Evolutionary conservation across 192 early-diverging fungal species (phyloP).

Genomic region (Backusella parvicylindrica): DNA sequence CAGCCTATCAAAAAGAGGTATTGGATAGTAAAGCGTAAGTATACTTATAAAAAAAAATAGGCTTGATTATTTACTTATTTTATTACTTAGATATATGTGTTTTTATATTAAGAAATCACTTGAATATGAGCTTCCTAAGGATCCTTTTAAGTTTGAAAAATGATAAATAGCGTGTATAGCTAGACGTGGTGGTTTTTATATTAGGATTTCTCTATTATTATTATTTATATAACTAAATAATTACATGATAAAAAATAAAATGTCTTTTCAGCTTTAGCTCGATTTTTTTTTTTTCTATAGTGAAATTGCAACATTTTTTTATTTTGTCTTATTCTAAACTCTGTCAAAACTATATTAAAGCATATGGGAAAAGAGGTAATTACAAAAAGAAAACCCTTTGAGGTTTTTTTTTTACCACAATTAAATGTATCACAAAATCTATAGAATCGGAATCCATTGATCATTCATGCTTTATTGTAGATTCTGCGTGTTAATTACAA

Average conservation of each 20-base stretch:
- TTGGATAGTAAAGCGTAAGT: conserved; percentile 67
- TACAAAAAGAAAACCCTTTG: background rate
- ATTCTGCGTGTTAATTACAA: background rate
- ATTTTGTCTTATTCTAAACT: no score
- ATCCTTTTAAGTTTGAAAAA: conserved; percentile 7
- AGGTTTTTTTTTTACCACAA: background rate
- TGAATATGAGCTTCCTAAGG: conserved; percentile 44
- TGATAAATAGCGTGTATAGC: background rate
- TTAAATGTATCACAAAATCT: background rate
- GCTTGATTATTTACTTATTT: background rate
- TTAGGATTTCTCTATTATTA: no score
- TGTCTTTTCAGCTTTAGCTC: no score
- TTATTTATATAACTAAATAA: no score
- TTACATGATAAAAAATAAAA: no score
- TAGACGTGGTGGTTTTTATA: background rate
- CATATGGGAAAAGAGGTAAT: no score
- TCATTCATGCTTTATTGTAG: background rate
- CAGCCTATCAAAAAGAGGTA: conserved; percentile 69
- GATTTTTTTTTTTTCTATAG: no score
- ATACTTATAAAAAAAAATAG: background rate
- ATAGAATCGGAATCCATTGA: background rate
- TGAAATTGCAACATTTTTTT: no score
- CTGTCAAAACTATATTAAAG: no score
- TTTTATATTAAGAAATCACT: conserved; percentile 76
- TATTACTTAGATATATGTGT: conserved; percentile 75